Conservation (phyloP, 306 rosid genomes). For the Vigna reflexopilosa region DNA sequence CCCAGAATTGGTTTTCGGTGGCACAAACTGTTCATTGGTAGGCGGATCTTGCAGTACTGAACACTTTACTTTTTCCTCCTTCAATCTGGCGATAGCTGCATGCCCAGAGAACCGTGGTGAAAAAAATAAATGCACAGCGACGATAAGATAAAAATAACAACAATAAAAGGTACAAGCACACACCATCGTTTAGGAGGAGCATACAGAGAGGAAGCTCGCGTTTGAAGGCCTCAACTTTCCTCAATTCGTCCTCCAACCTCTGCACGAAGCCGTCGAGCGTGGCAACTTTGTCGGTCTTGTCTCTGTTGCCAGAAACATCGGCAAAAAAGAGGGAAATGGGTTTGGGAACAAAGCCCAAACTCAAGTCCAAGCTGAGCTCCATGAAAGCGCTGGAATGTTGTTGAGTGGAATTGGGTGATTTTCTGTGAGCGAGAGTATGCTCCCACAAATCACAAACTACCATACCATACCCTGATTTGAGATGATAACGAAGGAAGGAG, state of each 20-base stretch:
- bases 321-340: slow-evolving; percentile 60
- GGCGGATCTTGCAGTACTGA: slow-evolving; percentile 47
- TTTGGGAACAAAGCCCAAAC: slow-evolving; percentile 57
- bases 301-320: slow-evolving; percentile 49
- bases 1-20: slow-evolving; percentile 43
- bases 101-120: neutral
- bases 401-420: neutral
- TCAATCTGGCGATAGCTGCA: slow-evolving; percentile 71
- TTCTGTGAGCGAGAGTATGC: neutral
- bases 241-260: slow-evolving; percentile 74
- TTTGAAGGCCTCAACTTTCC: slow-evolving; percentile 76
- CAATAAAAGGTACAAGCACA: neutral
- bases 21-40: slow-evolving; percentile 47
- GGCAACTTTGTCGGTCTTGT: slow-evolving; percentile 46
- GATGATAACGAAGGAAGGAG: slow-evolving; percentile 46
- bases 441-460: neutral
- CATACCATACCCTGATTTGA: slow-evolving; percentile 34
- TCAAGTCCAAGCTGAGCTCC: slow-evolving; percentile 70
- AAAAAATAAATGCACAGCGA: neutral
- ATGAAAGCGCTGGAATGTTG: slow-evolving; percentile 11
- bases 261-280: slow-evolving; percentile 56
- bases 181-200: slow-evolving; percentile 76
- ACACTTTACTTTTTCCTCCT: slow-evolving; percentile 53
- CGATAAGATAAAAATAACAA: neutral
- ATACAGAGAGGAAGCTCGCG: slow-evolving; percentile 88